A percentile compares a stretch with the other conserved stretches of the same genome.
These are phyloP conservation scores for Lyophyllum semitale DNA, from an alignment of 768 basidiomycete genomes.

Conservation along the genomic window DNA sequence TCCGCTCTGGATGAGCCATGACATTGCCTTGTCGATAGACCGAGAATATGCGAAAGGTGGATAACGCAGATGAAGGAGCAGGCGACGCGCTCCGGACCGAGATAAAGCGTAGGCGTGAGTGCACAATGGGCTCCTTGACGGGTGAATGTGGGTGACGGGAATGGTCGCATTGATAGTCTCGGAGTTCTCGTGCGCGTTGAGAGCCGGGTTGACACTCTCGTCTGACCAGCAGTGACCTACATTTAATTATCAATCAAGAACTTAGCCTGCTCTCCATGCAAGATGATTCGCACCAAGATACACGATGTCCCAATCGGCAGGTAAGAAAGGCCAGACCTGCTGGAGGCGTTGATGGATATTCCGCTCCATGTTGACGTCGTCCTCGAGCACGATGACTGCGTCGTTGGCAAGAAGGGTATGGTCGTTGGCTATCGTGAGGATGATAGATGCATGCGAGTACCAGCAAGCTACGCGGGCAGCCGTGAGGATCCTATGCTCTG, in stretches of 20 bases:
- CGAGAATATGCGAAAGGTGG: constrained; percentile 77
- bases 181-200: constrained; percentile 19
- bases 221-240: constrained; percentile 82
- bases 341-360: constrained; percentile 47
- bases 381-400: constrained; percentile 65
- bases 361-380: constrained; percentile 78
- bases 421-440: constrained; percentile 43
- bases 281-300: constrained; percentile 41
- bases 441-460: constrained; percentile 63
- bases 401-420: constrained; percentile 24
- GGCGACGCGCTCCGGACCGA: constrained; percentile 56
- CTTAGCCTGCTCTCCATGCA: background rate
- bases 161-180: constrained; percentile 1
- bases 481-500: constrained; percentile 54
- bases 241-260: background rate
- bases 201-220: constrained; percentile 50
- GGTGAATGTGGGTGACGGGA: constrained; percentile 43
- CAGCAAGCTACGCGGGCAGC: constrained; percentile 68
- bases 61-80: constrained; percentile 59
- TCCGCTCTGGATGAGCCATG: constrained; percentile 63
- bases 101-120: constrained; percentile 76
- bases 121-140: constrained; percentile 64
- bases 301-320: constrained; percentile 70
- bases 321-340: constrained; percentile 54
- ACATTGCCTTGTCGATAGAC: constrained; percentile 72